Base-by-base conservation (phyloP, 257 asterid genomes). In the Cynanchum wilfordii region DNA sequence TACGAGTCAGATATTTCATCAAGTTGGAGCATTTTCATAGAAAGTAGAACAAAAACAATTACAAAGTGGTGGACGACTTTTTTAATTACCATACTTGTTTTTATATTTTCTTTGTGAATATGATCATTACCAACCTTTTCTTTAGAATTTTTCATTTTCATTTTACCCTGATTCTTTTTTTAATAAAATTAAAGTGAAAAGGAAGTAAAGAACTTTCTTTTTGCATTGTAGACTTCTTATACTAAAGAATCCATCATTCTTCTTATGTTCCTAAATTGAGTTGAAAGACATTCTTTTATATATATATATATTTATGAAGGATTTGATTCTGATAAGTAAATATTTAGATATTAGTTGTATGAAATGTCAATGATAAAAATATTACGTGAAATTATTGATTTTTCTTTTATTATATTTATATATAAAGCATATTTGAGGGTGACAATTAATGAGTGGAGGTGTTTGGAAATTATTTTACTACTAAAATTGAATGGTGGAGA, bases 1-100 rank as follows among this genome's bases (percentile, higher is more conserved):
- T 70, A 85, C n/a, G 86, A 81, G 25, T 87, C 96, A 7, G 94
- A 87, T 51, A 57, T 78, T 16, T 90, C 97, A 2, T 86, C 93
- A 42, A 79, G 89, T 71, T 59, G 83, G 86, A 81, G 80, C 16
- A 67, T 80, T 64, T 70, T 64, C 11, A 22, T 29, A 69, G 79
- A 69, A 4, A 64, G 78, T 45, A 79, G 79, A 71, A 78, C 38
- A 73, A 30, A 71, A 71, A 78, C 30, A 70, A 30, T 73, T 20
- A 72, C 70, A 24, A 81, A 72, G 81, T 85, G 83, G 82, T 86
- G 82, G 89, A 80, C 76, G 29, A 76, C 73, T 59, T 49, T 76
- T 22, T 55, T 82, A 42, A 42, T 42, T 15, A 55, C 65, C n/a
- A 33, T 68, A 20, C 57, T 79, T 74, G 73, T 70, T 66, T 69